These are phyloP conservation scores for Ochromonadaceae sp. DNA, from an alignment of 352 stramenopile species.

Conservation along the genomic window DNA sequence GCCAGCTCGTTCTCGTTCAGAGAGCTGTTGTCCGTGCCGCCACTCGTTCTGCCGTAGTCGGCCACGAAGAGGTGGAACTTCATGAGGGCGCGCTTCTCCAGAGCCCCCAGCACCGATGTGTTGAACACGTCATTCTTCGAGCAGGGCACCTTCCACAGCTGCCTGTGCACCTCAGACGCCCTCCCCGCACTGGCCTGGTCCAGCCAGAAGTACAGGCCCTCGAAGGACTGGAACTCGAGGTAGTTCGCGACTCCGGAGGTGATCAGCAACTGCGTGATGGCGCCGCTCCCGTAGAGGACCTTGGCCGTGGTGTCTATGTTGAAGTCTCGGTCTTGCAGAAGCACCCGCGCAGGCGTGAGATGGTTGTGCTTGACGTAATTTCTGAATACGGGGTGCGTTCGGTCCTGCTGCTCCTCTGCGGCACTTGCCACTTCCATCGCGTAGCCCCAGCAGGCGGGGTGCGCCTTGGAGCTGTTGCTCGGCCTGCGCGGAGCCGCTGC, in stretches of 20 bases:
- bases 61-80: conserved; percentile 6
- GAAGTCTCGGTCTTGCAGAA: conserved; percentile 4
- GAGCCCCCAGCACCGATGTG: not conserved
- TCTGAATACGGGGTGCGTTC: not conserved
- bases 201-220: not conserved
- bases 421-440: too few species aligned
- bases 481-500: not conserved
- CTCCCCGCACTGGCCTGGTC: not conserved
- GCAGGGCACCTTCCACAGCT: not conserved
- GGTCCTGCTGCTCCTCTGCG: too few species aligned
- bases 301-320: not conserved
- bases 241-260: not conserved
- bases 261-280: conserved; percentile 1
- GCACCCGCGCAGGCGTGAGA: not conserved
- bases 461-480: not conserved
- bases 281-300: not conserved
- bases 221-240: conserved; percentile 6
- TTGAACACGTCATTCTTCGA: conserved; percentile 18
- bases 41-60: not conserved
- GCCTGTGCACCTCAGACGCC: not conserved
- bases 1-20: conserved; percentile 9
- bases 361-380: not conserved
- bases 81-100: conserved; percentile 13
- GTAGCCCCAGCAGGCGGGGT: too few species aligned
- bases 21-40: not conserved